Conservation (phyloP, 768 basidiomycete genomes). For the Holtermanniella nyarrowii region DNA sequence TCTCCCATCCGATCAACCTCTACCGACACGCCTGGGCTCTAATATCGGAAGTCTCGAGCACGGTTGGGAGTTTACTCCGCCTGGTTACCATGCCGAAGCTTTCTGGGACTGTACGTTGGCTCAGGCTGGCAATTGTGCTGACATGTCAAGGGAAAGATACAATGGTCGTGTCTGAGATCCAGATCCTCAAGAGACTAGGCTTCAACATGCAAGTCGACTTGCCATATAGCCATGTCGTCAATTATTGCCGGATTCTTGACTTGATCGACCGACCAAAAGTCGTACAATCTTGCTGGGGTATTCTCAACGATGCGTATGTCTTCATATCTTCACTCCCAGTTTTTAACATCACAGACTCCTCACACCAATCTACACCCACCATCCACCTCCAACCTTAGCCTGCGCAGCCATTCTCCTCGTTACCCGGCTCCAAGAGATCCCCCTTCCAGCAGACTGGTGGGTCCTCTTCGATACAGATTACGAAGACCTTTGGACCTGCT, state of each 20-base stretch:
- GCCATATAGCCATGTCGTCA: slow-evolving; percentile 87
- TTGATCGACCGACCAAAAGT: slow-evolving; percentile 60
- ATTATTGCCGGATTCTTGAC: slow-evolving; percentile 84
- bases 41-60: no score
- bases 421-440: slow-evolving; percentile 56
- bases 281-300: slow-evolving; percentile 79
- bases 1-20: slow-evolving; percentile 38
- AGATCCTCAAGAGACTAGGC: slow-evolving; percentile 85
- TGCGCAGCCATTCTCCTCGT: slow-evolving; percentile 79
- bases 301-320: slow-evolving; percentile 86
- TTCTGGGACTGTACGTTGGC: slow-evolving; percentile 60
- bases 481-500: slow-evolving; percentile 79
- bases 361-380: slow-evolving; percentile 82
- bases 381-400: slow-evolving; percentile 80
- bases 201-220: slow-evolving; percentile 87
- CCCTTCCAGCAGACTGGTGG: slow-evolving; percentile 80
- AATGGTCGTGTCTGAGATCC: slow-evolving; percentile 91
- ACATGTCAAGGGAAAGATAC: slow-evolving; percentile 62
- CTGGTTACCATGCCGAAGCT: slow-evolving; percentile 30
- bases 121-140: not conserved
- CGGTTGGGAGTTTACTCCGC: slow-evolving; percentile 28
- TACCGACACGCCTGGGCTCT: slow-evolving; percentile 21
- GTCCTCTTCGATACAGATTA: slow-evolving; percentile 81
- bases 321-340: not conserved
- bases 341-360: slow-evolving; percentile 56